Percentiles rank a stretch among this genome's conserved stretches.
Conservation (phyloP, 2,329 filamentous ascomycete species). For the Ciborinia camelliae region DNA sequence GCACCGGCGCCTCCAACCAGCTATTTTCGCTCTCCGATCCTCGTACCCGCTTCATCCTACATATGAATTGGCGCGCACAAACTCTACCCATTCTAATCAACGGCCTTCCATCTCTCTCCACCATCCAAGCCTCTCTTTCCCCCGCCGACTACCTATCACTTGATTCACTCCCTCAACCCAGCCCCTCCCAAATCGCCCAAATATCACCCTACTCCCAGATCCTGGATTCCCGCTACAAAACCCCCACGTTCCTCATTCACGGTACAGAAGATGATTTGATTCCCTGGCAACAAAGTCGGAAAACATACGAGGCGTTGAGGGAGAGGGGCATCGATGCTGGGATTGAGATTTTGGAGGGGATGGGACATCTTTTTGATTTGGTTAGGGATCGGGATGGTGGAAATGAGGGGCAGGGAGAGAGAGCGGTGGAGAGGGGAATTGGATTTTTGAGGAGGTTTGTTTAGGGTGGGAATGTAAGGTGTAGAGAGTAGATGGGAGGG, state of each 20-base stretch:
- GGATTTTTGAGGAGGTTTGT: slow-evolving; percentile 2
- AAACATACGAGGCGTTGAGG: slow-evolving; percentile 28
- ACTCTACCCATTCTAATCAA: slow-evolving; percentile 40
- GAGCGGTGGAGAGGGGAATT: slow-evolving; percentile 3
- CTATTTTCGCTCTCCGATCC: slow-evolving; percentile 34
- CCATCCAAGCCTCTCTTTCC: background rate
- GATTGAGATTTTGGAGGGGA: background rate
- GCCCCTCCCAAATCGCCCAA: slow-evolving; percentile 20
- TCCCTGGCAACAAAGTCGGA: slow-evolving; percentile 35
- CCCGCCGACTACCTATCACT: background rate
- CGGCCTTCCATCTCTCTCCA: slow-evolving; percentile 24
- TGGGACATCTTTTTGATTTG: slow-evolving; percentile 20
- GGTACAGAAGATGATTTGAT: slow-evolving; percentile 37
- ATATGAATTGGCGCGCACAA: slow-evolving; percentile 45
- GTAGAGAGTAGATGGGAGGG: too few relatives aligned
- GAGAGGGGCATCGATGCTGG: slow-evolving; percentile 24
- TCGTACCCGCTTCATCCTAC: slow-evolving; percentile 40
- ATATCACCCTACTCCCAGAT: slow-evolving; percentile 38
- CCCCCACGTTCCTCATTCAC: slow-evolving; percentile 40
- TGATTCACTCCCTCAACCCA: background rate
- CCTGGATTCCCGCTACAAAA: slow-evolving; percentile 33
- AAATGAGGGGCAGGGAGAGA: slow-evolving; percentile 3
- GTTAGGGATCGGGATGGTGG: background rate
- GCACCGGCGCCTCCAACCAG: background rate
- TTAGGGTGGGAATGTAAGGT: too few relatives aligned